A percentile compares a stretch with the other conserved stretches of the same genome.
These are phyloP conservation scores for Panicum virgatum DNA, from an alignment of 202 grass and related monocot genomes.

Conservation along the genomic window DNA sequence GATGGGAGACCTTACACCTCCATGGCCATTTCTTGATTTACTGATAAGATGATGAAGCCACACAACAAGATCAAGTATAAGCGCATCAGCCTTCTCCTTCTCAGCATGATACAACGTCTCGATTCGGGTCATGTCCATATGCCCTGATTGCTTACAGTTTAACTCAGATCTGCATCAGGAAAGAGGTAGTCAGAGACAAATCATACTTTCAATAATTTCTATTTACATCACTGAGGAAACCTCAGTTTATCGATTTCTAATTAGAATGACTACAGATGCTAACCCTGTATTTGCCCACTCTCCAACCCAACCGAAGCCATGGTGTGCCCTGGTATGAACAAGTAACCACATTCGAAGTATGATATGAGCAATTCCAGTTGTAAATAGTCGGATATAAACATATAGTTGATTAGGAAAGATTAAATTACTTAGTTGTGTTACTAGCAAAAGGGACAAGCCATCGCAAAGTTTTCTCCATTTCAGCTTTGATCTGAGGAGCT, in stretches of 20 bases:
- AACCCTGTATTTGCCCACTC: constrained; percentile 96
- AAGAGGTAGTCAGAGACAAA: constrained; percentile 25
- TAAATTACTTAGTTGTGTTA: constrained; percentile 86
- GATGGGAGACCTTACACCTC: constrained; percentile 71
- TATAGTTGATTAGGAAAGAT: constrained; percentile 6
- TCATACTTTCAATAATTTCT: constrained; percentile 13
- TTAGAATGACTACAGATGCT: constrained; percentile 32
- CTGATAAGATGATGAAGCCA: constrained; percentile 91
- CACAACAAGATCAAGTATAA: constrained; percentile 85
- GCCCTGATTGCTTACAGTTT: constrained; percentile 58
- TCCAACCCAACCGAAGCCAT: constrained; percentile 95
- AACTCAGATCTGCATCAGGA: constrained; percentile 61
- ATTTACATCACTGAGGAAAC: constrained; percentile 31
- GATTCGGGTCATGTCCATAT: constrained; percentile 66
- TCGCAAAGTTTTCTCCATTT: constrained; percentile 93
- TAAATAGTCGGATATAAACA: constrained; percentile 26
- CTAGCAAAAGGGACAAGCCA: constrained; percentile 89
- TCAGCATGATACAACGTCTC: constrained; percentile 92
- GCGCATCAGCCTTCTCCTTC: constrained; percentile 71
- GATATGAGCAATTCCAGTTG: constrained; percentile 13
- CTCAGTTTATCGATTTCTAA: constrained; percentile 23
- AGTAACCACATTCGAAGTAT: constrained; percentile 47
- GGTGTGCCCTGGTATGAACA: constrained; percentile 62
- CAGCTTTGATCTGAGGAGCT: constrained; percentile 79
- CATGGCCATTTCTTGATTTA: constrained; percentile 60